Base-by-base conservation (phyloP, 2,329 filamentous ascomycete genomes). In the Ceratocystis colombiana region DNA sequence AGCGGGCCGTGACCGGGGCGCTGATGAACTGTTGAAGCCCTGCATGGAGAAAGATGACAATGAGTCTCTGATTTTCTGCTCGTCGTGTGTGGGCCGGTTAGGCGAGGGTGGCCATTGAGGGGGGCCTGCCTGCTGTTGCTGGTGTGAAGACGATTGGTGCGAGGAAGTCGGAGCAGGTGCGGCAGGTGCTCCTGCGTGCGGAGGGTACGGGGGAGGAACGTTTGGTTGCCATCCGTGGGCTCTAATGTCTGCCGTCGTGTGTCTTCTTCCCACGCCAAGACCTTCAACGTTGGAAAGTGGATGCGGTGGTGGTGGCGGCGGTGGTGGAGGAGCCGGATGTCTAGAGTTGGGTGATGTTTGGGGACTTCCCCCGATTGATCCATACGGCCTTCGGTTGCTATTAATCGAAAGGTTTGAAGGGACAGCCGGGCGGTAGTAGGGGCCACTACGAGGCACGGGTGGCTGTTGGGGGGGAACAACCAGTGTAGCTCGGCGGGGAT, bases 201-300 rank as follows among this genome's bases (percentile, higher is more conserved):
- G 66, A 50, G 37, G 79, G 77, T 62, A 76, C 79, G 6, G 80
- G 80, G 69, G 86, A 57, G 53, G 25, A 22, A 33, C 53, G 17
- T 57, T 57, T 30, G 53, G 6, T 17, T 57, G 53, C 53, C 53
- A 57, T 87, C 85, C 89, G 73, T 91, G 88, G 71, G 92, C 88
- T 64, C 94, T 87, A 71, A 99, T 97, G 74, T 99, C 94, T 67
- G 94, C 94, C 48, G 92, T 93, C 1, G 94, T 99, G 76, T 99
- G 94, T 68, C 93, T 85, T 69, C 93, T 86, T 57, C 86, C 84
- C 61, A 28, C 20, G 17, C 96, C 80, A 71, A 84, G 82, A 45
- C 86, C 84, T 71, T 86, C 80, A 41, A 84, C 80, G 67, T 83
- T 79, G 20, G 87, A 82, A 22, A 87, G 79, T 44, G 86, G 86